Percentiles rank a stretch among this genome's conserved stretches.
These are phyloP conservation scores for Boletus reticuloceps DNA, from an alignment of 768 basidiomycete genomes.

Conservation along the genomic window DNA sequence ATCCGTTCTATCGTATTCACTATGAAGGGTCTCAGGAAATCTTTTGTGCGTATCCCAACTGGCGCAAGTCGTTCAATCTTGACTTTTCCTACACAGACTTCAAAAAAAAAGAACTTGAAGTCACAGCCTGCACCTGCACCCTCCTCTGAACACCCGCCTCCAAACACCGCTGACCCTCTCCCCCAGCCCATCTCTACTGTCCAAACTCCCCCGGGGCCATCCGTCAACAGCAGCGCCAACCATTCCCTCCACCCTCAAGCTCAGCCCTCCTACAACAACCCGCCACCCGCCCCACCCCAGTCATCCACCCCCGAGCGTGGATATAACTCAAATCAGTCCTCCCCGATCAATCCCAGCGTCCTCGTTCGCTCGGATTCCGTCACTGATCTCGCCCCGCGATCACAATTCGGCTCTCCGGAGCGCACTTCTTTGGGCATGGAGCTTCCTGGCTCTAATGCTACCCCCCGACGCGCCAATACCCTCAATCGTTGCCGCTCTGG, in stretches of 20 bases:
- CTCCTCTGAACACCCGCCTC: too few species aligned
- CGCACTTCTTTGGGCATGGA: slow-evolving; percentile 40
- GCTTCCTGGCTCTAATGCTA: slow-evolving; percentile 40
- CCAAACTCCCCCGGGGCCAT: too few species aligned
- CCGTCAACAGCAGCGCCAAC: slow-evolving; percentile 11
- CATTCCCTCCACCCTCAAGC: slow-evolving; percentile 42
- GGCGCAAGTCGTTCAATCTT: too few species aligned
- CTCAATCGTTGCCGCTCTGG: slow-evolving; percentile 74
- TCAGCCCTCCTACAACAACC: slow-evolving; percentile 31
- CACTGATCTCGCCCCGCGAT: slow-evolving; percentile 52
- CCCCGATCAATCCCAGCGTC: slow-evolving; percentile 9
- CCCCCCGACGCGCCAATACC: slow-evolving; percentile 61
- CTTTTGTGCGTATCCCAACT: slow-evolving; percentile 49
- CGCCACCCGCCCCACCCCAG: slow-evolving; percentile 33
- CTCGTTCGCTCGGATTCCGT: too few species aligned
- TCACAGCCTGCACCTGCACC: slow-evolving; percentile 35
- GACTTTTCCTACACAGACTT: slow-evolving; percentile 22
- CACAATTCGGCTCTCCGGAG: slow-evolving; percentile 40
- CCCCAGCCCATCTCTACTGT: too few species aligned
- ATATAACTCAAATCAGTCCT: slow-evolving; percentile 38
- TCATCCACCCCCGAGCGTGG: slow-evolving; percentile 58
- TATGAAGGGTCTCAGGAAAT: slow-evolving; percentile 88
- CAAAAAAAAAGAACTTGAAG: slow-evolving; percentile 68
- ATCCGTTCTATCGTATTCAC: too few species aligned
- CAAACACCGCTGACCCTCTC: too few species aligned